Evolutionary conservation across 129 eudicot species (phyloP), one percentile per base, ranked within the genome.

Genomic region (Arctium minus): DNA sequence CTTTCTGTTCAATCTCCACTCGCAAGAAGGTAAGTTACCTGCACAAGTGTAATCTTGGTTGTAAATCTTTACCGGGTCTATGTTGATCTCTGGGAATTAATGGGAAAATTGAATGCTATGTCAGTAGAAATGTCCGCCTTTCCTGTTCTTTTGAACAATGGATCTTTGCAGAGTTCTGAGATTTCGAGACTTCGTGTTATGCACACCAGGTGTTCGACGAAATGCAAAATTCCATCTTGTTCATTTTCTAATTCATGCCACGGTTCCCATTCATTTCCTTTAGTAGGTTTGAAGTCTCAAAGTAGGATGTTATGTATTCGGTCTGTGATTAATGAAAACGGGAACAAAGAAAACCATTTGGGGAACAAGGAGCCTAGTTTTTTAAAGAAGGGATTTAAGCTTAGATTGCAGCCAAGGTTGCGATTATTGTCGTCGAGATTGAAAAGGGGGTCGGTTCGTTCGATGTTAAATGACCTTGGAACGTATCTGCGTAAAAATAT

Each of bases 391-490:
- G 85, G 86, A 46, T 92, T 92, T 87, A 89, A 89, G 33, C 83
- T 92, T 40, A 90, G 94, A 76, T 86, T 96, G 86, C 92, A 94
- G 46, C 98, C 98, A 6, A 87, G 97, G 88, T 64, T 93, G 73
- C 80, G 96, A 27, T 90, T 93, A 72, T 68, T 93, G 80, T 70
- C 89, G 12, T 85, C 79, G 29, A 88, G 81, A 83, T 82, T 92
- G 86, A 96, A 80, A 88, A 90, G 80, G 88, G 80, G 56, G 15
- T 78, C 91, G 17, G 76, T 92, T 79, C 84, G 48, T 0, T 86
- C 93, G 1, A 18, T 91, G 80, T 83, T 96, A 32, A 87, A 93
- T 80, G 85, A 81, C 10, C 67, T 96, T 0, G 85, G 91, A 42
- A 72, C 82, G 53, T 96, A 85, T 79, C 42, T 93, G 80, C 85